Base-by-base conservation (phyloP, 495 filamentous ascomycete species). In the Lasiosphaeria hispida region DNA sequence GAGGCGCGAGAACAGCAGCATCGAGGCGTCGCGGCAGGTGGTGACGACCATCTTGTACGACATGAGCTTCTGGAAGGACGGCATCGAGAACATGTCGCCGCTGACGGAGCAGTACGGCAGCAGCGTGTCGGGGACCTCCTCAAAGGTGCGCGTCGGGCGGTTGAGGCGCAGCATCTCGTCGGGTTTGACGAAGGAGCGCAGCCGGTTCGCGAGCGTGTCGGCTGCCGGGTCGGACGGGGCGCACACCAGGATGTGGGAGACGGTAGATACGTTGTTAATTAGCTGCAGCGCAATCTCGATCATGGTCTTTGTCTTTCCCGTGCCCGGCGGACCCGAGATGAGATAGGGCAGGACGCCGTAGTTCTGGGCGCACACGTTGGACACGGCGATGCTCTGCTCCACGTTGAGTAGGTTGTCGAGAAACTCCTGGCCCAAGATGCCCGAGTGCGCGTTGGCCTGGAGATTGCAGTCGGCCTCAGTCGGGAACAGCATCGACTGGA, bases 151-250 rank as follows among this genome's bases (percentile, higher is more conserved):
- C 10, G 73, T 65, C 10, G 74, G 68, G 6, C 75, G 66, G 48
- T 81, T 81, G 34, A 84, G 69, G 34, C 81, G 74, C 13, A 83
- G 69, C 40, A 84, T 60, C 18, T 75, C 69, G 30, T 56, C 55
- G 30, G 72, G 72, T 10, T 68, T 60, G 19, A 83, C 62, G 47
- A 76, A 66, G 23, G 43, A 37, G 35, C 69, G 66, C n/a, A 84
- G 65, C 4, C 81, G 73, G 50, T 73, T 65, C 39, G 75, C 74
- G 10, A 84, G 64, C 1, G 72, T 82, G 63, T 84, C 81, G 42
- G 81, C 77, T 42, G 81, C 81, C 19, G 75, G 72, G 51, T 84
- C 79, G 13, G 81, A 83, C 18, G 81, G 80, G 11, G 81, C 80
- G 51, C 81, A 84, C 14, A 84, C 65, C 10, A 84, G 64, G 19